phyloP scores from a whole-genome alignment of 2,329 filamentous ascomycete species.

The Karstenula rhodostoma region DNA sequence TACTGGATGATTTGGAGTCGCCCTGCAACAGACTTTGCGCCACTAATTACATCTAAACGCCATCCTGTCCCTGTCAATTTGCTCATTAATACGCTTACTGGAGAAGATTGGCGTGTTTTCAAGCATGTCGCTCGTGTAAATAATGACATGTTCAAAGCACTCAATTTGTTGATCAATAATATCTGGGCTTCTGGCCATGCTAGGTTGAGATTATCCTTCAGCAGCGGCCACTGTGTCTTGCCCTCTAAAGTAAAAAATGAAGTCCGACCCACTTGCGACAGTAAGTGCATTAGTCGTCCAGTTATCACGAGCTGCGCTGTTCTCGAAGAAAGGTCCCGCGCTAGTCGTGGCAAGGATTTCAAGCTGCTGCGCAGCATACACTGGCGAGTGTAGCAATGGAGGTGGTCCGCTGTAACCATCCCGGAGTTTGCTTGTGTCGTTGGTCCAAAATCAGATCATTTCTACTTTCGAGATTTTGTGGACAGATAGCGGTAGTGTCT shows the following conservation, averaged over 20 bases:
- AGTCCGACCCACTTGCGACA: constrained; percentile 55
- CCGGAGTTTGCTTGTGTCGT: constrained; percentile 64
- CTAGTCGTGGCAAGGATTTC: constrained; percentile 52
- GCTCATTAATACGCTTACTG: constrained; percentile 51
- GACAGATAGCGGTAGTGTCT: constrained; percentile 18
- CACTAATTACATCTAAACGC: constrained; percentile 61
- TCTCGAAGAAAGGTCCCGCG: constrained; percentile 26
- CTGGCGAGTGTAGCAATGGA: constrained; percentile 63
- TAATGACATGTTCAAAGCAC: constrained; percentile 58
- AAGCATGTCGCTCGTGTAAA: constrained; percentile 35
- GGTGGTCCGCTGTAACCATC: constrained; percentile 67
- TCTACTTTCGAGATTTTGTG: constrained; percentile 56
- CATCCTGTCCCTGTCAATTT: constrained; percentile 48
- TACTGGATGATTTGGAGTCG: constrained; percentile 66
- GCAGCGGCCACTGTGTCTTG: constrained; percentile 63
- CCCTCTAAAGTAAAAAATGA: constrained; percentile 65
- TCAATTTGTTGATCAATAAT: constrained; percentile 59
- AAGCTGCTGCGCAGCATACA: constrained; percentile 60
- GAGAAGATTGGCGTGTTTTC: no score
- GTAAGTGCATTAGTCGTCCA: constrained; percentile 21
- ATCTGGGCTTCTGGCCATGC: constrained; percentile 63
- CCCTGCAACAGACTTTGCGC: constrained; percentile 58
- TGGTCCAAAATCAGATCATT: constrained; percentile 67
- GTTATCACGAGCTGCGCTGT: constrained; percentile 22
- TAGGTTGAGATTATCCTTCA: constrained; percentile 64